Conservation (phyloP, 1,139 yeast species). For the Debaryomyces udenii region DNA sequence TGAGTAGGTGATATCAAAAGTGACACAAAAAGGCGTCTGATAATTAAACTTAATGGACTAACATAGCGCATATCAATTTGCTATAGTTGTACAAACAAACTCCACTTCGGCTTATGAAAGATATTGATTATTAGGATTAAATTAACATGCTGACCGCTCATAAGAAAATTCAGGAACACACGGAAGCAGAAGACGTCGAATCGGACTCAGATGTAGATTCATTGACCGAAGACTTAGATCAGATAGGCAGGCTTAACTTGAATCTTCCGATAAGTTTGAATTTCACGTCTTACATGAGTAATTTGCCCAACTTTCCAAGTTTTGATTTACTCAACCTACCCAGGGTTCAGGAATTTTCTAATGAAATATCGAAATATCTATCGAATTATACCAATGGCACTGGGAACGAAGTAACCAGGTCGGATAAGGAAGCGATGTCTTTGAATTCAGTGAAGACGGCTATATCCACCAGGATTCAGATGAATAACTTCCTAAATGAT, state of each 20-base stretch:
- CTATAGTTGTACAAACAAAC: too few relatives aligned
- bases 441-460: constrained; percentile 40
- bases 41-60: too few relatives aligned
- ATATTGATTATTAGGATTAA: too few relatives aligned
- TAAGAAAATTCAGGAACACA: not conserved
- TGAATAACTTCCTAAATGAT: constrained; percentile 53
- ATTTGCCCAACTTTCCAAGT: constrained; percentile 25
- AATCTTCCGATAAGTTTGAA: constrained; percentile 19
- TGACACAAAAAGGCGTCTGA: too few relatives aligned
- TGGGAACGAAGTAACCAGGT: constrained; percentile 10
- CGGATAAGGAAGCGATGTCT: constrained; percentile 13
- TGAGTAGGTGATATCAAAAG: too few relatives aligned
- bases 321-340: constrained; percentile 23
- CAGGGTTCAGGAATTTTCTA: constrained; percentile 29
- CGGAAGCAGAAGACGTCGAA: constrained; percentile 2
- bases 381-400: constrained; percentile 26
- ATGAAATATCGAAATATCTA: constrained; percentile 35
- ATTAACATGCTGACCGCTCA: not conserved
- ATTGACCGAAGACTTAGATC: constrained; percentile 47
- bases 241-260: constrained; percentile 43
- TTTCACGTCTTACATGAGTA: constrained; percentile 16
- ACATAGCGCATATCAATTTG: too few relatives aligned
- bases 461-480: constrained; percentile 47
- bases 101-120: constrained; percentile 2
- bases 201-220: constrained; percentile 35